Percentiles rank a stretch among this genome's conserved stretches.
These are phyloP conservation scores for Salix viminalis DNA, from an alignment of 345 rosid genomes.

Conservation along the genomic window DNA sequence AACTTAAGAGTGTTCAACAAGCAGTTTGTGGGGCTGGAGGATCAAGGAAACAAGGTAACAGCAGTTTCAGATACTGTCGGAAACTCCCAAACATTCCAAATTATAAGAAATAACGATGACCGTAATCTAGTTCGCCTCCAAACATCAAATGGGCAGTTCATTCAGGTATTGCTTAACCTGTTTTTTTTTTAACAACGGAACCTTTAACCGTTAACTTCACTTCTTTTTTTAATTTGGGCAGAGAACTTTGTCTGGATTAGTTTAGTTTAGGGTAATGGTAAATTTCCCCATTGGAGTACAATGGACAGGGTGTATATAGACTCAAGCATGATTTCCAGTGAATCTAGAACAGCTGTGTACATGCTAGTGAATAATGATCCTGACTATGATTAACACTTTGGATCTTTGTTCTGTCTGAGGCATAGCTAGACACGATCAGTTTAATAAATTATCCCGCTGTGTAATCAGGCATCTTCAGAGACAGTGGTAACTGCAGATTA, in stretches of 20 bases:
- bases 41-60: constrained; percentile 10
- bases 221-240: neutral
- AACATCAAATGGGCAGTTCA: constrained; percentile 33
- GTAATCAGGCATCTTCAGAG: constrained; percentile 8
- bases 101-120: constrained; percentile 13
- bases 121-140: constrained; percentile 14
- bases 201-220: too few relatives aligned
- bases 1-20: constrained; percentile 22
- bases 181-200: neutral
- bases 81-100: constrained; percentile 18
- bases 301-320: neutral
- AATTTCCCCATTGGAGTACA: neutral
- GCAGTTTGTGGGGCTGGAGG: constrained; percentile 17
- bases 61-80: constrained; percentile 13
- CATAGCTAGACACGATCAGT: neutral
- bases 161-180: constrained; percentile 18
- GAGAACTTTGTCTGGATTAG: neutral
- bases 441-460: neutral
- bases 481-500: constrained; percentile 29
- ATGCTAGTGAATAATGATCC: neutral
- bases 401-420: neutral
- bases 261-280: neutral
- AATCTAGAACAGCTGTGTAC: neutral
- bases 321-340: neutral
- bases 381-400: neutral